Evolutionary conservation across 352 stramenopile species (phyloP), one percentile per base, ranked within the genome.

Genomic region (Phytophthora fragariaefolia): DNA sequence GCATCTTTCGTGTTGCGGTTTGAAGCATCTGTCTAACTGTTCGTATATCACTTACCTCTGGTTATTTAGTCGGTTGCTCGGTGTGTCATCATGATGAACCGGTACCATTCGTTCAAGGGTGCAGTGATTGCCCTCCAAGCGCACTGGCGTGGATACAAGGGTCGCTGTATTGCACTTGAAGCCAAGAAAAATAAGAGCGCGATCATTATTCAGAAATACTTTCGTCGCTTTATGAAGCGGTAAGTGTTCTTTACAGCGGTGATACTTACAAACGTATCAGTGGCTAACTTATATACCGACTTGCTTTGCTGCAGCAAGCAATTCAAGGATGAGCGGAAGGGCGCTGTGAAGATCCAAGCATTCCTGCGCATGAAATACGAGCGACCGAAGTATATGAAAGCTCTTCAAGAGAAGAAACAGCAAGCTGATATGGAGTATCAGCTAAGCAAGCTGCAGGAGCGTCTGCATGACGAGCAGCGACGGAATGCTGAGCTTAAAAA

Each of bases 71-170:
- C 87, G 9, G 86, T 96, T 56, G 83, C 81, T 63, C 84, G 87
- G 17, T 96, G 87, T 22, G 81, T 96, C 27, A 74, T 93, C 28
- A 79, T 77, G 71, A 92, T 92, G 80, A 86, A 76, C 45, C 76
- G 82, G 4, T 96, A 94, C 53, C 71, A 89, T 23, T 74, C 81
- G 7, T 86, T 85, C 36, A 77, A 82, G 18, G 63, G 76, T 55
- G 85, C 83, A 17, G 34, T 93, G 22, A 81, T 81, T 17, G 66
- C 49, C n/a, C 67, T 96, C 2, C 88, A 96, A 64, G 82, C 86
- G 9, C 86, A 80, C 28, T 95, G 88, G 86, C 77, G 86, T n/a
- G 87, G 87, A 40, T 88, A 85, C 49, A 81, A 80, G 43, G 87
- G 77, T 7, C 84, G 85, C 18, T 81, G 78, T 8, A 68, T 86